These are phyloP conservation scores for Neoarthrinium moseri DNA, from an alignment of 2,329 filamentous ascomycete species.

Conservation along the genomic window DNA sequence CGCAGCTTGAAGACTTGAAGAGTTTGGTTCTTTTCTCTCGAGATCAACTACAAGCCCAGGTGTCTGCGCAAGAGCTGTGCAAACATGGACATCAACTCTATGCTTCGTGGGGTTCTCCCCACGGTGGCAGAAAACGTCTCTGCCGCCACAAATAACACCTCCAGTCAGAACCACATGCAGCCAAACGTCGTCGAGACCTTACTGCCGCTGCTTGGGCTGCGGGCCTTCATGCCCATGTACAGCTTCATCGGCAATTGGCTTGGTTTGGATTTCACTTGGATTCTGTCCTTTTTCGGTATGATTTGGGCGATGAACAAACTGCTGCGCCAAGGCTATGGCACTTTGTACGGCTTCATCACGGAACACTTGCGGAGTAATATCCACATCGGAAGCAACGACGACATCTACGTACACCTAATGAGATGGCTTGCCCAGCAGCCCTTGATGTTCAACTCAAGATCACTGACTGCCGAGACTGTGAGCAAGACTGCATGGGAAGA, in stretches of 20 bases:
- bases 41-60: too few relatives aligned
- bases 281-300: conserved; percentile 44
- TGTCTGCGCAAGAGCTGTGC: not conserved
- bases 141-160: conserved; percentile 10
- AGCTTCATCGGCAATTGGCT: conserved; percentile 41
- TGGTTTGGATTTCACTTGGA: conserved; percentile 47
- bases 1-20: too few relatives aligned
- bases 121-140: conserved; percentile 18
- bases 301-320: conserved; percentile 45
- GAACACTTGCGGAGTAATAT: conserved; percentile 51
- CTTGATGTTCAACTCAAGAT: conserved; percentile 48
- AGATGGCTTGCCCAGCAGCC: conserved; percentile 56
- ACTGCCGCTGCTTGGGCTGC: conserved; percentile 42
- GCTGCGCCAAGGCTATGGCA: conserved; percentile 31
- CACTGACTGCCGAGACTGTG: conserved; percentile 54
- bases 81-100: conserved; percentile 18
- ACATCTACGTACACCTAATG: conserved; percentile 59
- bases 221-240: conserved; percentile 42
- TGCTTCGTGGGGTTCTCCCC: conserved; percentile 18
- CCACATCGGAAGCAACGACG: conserved; percentile 53
- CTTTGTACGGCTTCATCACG: conserved; percentile 36
- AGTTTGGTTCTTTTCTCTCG: too few relatives aligned
- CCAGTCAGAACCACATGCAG: conserved; percentile 11
- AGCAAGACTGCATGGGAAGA: conserved; percentile 53
- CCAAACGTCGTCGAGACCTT: conserved; percentile 35